Percentiles rank a stretch among this genome's conserved stretches.
phyloP scores from a whole-genome alignment of 352 stramenopile genomes.

The Globisporangium takayamanum region DNA sequence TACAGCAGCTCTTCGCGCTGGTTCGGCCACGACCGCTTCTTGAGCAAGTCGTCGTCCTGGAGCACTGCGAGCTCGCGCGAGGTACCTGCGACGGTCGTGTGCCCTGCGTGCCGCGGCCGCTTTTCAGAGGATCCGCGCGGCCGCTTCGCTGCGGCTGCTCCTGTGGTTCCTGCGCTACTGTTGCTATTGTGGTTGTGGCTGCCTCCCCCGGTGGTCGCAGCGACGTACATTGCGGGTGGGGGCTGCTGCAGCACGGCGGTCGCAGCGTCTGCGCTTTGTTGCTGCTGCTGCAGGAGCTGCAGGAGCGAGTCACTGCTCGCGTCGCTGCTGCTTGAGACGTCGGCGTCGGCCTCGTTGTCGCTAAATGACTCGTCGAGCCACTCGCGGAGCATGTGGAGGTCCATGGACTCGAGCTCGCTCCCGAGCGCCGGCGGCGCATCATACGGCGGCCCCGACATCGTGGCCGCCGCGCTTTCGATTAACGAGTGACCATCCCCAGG shows the following conservation, averaged over 20 bases:
- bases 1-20: slow-evolving; percentile 16
- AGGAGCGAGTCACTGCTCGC: slow-evolving; percentile 8
- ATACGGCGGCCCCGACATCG: not conserved
- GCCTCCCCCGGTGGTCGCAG: not conserved
- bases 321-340: slow-evolving; percentile 5
- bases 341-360: slow-evolving; percentile 5
- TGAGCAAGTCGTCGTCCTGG: slow-evolving; percentile 2
- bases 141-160: slow-evolving; percentile 1
- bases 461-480: not conserved
- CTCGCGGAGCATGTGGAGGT: slow-evolving; percentile 14
- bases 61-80: not conserved
- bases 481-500: not conserved
- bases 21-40: slow-evolving; percentile 12
- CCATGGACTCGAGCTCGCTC: slow-evolving; percentile 10
- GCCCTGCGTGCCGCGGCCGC: not conserved
- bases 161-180: not conserved
- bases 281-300: slow-evolving; percentile 8
- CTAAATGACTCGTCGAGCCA: slow-evolving; percentile 16
- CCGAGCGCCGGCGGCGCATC: not conserved
- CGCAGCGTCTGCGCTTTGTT: not conserved
- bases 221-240: not conserved
- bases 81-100: not conserved
- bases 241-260: not conserved
- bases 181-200: not conserved
- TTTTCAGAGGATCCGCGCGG: not conserved